Base-by-base conservation (phyloP, 106 monocot genomes). In the Phalaenopsis equestris region DNA sequence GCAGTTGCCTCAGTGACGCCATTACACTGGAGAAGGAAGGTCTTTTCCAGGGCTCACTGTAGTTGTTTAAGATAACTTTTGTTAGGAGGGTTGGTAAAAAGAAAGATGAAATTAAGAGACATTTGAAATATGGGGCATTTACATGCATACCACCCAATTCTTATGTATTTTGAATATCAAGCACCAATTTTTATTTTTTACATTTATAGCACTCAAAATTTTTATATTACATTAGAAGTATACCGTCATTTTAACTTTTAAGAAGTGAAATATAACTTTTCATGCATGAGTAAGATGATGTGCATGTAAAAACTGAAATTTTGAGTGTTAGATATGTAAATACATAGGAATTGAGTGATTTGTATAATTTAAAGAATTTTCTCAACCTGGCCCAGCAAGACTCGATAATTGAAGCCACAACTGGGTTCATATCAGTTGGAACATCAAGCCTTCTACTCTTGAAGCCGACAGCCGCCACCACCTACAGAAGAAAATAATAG, bases 381-480 rank as follows among this genome's bases (percentile, higher is more conserved):
- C 8, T 52, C 72, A 87, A 99, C 98, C 87, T 88, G 41, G 91
- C 88, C 98, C 98, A 99, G 49, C 94, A 99, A 75, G 98, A 86
- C 77, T 91, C 94, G 56, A 99, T 94, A 41, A 99, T 80, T 56
- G 84, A 77, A 77, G 90, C 91, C 48, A 99, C 87, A 36, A 81
- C 88, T 47, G 92, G 91, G 79, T 94, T 99, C 78, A 94, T 77
- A 80, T 89, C 86, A 73, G 41, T 88, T 9, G 98, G 94, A 82
- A 94, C 88, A 38, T 93, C 91, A 72, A 99, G 87, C 82, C 94
- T 86, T 84, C 89, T 90, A 37, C 86, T 83, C 83, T 87, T 94
- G 70, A 99, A 94, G 30, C 94, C 98, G 73, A 99, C 98, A 72
- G 98, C 94, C 68, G 92, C 92, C 73, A 94, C 92, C 68, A 99